Base-by-base conservation (phyloP, 169 alveolate genomes). In the Cryptosporidium sp. region DNA sequence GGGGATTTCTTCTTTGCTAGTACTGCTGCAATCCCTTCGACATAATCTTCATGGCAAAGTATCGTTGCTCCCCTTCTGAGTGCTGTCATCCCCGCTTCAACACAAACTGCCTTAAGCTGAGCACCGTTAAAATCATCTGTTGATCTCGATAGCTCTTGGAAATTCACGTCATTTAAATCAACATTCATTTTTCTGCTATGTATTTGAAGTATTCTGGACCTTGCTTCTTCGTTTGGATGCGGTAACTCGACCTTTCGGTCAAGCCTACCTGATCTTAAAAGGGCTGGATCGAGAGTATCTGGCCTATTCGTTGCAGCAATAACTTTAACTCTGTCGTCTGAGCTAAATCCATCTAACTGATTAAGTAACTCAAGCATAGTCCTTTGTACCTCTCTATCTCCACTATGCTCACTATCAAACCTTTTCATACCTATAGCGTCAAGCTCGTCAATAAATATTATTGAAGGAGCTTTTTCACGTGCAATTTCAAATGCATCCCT, bases 51-150 rank as follows among this genome's bases (percentile, higher is more conserved):
- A 92, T 96, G 98, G 18, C 97, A 96, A 44, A 98, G 98, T 92
- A 96, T 97, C 99, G 98, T 99, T 84, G 99, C 96, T 71, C 99
- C 95, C 92, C 98, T 99, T 60, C 99, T 97, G 68, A 99, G 96
- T 23, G 99, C 99, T n/a, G 98, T 93, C 84, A 99, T 94, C 2
- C 99, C 99, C 23, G 99, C 99, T 93, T 99, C 99, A 52, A 99
- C 97, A 91, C 99, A 97, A 91, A 97, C 97, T 31, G 99, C 98
- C 93, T 97, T 98, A 93, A 98, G 97, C 92, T 98, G 99, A 23
- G 99, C 99, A 14, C 99, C 99, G 60, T 98, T 95, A 58, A 99
- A 95, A 75, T 99, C 99, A 93, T 98, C 99, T 95, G 98, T 98
- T 56, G 99, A 97, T 96, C 97, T 96, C 23, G 98, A 98, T 60